A percentile compares a stretch with the other conserved stretches of the same genome.
Conservation (phyloP, 2,329 filamentous ascomycete genomes). For the Zopfia rhizophila region DNA sequence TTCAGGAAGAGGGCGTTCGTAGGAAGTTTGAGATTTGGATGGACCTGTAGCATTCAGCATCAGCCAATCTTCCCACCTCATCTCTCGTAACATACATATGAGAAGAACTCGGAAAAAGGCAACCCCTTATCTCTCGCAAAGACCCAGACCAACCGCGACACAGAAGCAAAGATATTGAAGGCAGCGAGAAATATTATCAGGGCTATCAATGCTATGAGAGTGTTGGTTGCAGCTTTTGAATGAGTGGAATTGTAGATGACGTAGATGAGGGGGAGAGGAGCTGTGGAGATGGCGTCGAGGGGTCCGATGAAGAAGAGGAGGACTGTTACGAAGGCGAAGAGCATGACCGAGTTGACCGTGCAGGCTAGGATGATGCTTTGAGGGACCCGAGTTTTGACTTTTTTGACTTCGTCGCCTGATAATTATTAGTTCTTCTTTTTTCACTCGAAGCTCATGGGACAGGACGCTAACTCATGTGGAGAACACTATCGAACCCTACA, state of each 20-base stretch:
- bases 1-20: conserved; percentile 37
- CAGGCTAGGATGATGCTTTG: conserved; percentile 45
- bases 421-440: conserved; percentile 17
- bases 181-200: conserved; percentile 53
- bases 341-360: conserved; percentile 56
- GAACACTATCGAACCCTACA: conserved; percentile 58
- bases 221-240: conserved; percentile 53
- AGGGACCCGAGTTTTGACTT: conserved; percentile 53
- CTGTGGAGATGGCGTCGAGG: conserved; percentile 32
- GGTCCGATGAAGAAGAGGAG: conserved; percentile 59
- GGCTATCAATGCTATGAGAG: conserved; percentile 52
- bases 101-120: conserved; percentile 48
- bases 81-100: conserved; percentile 37
- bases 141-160: conserved; percentile 61
- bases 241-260: conserved; percentile 55
- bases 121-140: conserved; percentile 62
- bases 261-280: conserved; percentile 46
- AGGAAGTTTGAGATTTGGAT: conserved; percentile 38
- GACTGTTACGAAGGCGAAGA: conserved; percentile 56
- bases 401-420: conserved; percentile 52
- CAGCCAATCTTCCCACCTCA: not conserved
- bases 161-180: conserved; percentile 58
- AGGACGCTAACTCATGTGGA: conserved; percentile 50
- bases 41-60: conserved; percentile 26
- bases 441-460: not conserved